phyloP scores from a whole-genome alignment of 768 basidiomycete species.

The Sporobolomyces roseus region DNA sequence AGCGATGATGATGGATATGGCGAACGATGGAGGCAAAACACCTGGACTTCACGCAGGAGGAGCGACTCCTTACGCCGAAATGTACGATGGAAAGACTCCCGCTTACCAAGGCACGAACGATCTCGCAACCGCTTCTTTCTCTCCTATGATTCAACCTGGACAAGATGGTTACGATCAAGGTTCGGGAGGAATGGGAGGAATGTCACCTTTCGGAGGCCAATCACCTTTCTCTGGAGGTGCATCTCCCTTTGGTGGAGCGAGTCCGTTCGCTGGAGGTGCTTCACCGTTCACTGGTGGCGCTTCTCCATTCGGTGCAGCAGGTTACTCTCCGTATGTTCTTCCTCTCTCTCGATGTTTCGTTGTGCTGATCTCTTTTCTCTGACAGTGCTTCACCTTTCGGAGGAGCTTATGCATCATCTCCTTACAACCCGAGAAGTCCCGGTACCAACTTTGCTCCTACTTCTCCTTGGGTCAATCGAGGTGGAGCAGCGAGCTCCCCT shows the following conservation, averaged over 20 bases:
- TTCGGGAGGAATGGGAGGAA: conserved; percentile 36
- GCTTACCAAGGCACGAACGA: conserved; percentile 53
- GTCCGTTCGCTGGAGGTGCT: conserved; percentile 29
- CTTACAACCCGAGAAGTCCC: conserved; percentile 88
- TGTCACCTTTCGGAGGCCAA: conserved; percentile 8
- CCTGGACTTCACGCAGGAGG: conserved; percentile 60
- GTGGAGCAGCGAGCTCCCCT: conserved; percentile 40
- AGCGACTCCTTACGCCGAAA: conserved; percentile 75
- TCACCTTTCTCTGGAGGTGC: conserved; percentile 27
- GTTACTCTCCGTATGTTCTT: conserved; percentile 26
- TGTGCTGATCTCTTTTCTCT: background rate
- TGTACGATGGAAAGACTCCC: conserved; percentile 58
- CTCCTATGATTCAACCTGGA: conserved; percentile 76
- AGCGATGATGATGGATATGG: conserved; percentile 62
- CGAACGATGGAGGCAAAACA: conserved; percentile 51
- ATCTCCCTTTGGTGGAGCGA: conserved; percentile 35
- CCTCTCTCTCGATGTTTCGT: background rate
- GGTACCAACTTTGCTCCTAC: conserved; percentile 55
- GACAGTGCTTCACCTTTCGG: conserved; percentile 9
- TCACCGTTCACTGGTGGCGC: conserved; percentile 24
- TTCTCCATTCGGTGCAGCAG: conserved; percentile 19
- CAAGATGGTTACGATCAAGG: conserved; percentile 60
- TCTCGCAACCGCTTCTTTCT: conserved; percentile 87
- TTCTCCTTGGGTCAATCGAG: conserved; percentile 49
- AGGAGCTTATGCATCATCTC: conserved; percentile 71